Evolutionary conservation across 495 filamentous ascomycete genomes (phyloP), one percentile per base, ranked within the genome.

Genomic region (Ramalina peruviana): DNA sequence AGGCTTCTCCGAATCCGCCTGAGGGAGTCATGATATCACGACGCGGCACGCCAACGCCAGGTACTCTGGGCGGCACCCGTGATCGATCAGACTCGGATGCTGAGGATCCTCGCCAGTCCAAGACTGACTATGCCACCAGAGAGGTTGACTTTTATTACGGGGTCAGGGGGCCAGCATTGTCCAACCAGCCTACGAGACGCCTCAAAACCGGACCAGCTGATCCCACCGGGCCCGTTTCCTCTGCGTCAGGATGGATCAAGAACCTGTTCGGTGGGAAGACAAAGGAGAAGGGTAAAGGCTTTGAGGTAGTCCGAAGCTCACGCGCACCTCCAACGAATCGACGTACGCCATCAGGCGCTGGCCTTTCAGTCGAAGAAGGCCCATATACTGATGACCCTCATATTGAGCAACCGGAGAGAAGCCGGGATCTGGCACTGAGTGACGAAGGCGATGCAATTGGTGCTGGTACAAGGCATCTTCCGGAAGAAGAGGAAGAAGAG

Each of bases 141-240:
- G 92, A 98, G 65, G 83, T 86, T 4, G 92, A 98, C 61, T 95
- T 90, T 58, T 60, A 60, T 36, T 96, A 97, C 62, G 83, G 88
- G 13, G 82, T 93, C 21, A 79, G 86, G 15, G 92, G 92, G 0
- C 85, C 86, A n/a, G 87, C 90, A 10, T 71, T 97, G 6, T 88
- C 86, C 0, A 82, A 83, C 44, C 79, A 73, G 13, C 86, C 84
- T 3, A 85, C 83, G 27, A 74, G 92, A 36, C 88, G 85, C 60
- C 69, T 95, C 46, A 86, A 88, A 57, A 98, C 92, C 3, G 93
- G 92, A 0, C 92, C 92, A 2, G 88, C 90, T 16, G 93, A 98
- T 66, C 92, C 92, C 6, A 94, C 89, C 33, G 82, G 87, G 0
- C 88, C 90, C 3, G 83, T 92, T 12, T 81, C 85, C 4, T 86